Conservation (phyloP, 495 filamentous ascomycete genomes). For the Apiosordaria backusii region DNA sequence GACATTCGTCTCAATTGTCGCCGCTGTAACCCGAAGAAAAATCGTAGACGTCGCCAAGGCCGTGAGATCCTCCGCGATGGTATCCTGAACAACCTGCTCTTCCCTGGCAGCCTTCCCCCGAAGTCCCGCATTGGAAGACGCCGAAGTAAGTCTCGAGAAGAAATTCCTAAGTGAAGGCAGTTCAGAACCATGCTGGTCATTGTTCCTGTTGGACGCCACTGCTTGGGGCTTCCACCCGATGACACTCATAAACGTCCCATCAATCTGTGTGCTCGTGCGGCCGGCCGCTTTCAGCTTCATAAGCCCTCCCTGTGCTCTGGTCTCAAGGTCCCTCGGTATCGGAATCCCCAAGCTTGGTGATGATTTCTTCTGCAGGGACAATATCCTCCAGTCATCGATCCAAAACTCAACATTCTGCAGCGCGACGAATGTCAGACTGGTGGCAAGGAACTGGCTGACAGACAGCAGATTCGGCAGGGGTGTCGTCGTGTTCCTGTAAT, state of each 20-base stretch:
- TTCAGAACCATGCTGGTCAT: constrained; percentile 40
- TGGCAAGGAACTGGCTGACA: constrained; percentile 86
- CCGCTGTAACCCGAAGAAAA: constrained; percentile 83
- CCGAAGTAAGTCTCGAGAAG: constrained; percentile 66
- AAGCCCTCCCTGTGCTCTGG: constrained; percentile 72
- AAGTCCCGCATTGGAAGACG: constrained; percentile 37
- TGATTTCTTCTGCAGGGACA: constrained; percentile 75
- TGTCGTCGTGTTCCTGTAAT: constrained; percentile 83
- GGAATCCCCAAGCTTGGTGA: constrained; percentile 66
- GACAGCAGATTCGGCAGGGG: constrained; percentile 79
- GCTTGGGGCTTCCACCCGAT: constrained; percentile 72
- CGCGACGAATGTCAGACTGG: constrained; percentile 92
- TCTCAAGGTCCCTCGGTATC: constrained; percentile 79
- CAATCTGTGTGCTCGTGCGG: constrained; percentile 79
- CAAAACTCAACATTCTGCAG: constrained; percentile 83
- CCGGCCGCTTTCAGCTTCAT: constrained; percentile 77
- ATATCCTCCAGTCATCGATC: constrained; percentile 80
- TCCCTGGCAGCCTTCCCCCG: constrained; percentile 48
- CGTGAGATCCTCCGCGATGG: constrained; percentile 64
- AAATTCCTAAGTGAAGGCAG: constrained; percentile 66
- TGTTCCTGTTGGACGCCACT: constrained; percentile 35
- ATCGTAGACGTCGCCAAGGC: constrained; percentile 64
- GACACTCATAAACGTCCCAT: constrained; percentile 86
- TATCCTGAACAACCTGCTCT: constrained; percentile 52
- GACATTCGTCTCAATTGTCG: constrained; percentile 70